Base-by-base conservation (phyloP, 768 basidiomycete genomes). In the Psilocybe sp. region DNA sequence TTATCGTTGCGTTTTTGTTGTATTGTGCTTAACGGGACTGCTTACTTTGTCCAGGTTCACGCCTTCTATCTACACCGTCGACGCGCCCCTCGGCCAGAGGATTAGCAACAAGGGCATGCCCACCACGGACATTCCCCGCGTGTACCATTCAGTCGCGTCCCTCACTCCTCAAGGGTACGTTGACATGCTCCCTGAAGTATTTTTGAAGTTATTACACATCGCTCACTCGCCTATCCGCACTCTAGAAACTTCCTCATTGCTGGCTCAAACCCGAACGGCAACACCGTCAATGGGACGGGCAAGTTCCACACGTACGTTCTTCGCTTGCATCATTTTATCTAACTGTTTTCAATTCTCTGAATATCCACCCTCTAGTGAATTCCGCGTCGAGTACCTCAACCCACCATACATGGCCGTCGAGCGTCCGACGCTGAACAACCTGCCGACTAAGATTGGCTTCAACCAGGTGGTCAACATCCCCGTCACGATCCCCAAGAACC, bases 91-190 rank as follows among this genome's bases (percentile, higher is more conserved):
- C 2, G 83, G 82, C 8, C 47, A 57, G 16, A 66, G 74, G 18
- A 73, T 71, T 64, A 77, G 71, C 60, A 74, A 72, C 53, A 65
- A 66, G 7, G 74, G 72, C 16, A 62, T 77, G 50, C 70, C 73
- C 35, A 62, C 66, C 8, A 66, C 68, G 5, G 49, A 65, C 32
- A 73, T 84, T 54, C 68, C 81, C 36, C 66, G 83, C 15, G 28
- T 85, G 68, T 86, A 85, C 65, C 84, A 86, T 64, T 82, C 81
- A 3, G 69, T 69, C 4, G 80, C 79, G 13, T 78, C 77, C 16
- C 69, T 84, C 51, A 74, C 81, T 8, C 75, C 79, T 16, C 75
- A 57, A 74, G 57, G 80, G 59, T 60, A 51, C 36, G 37, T 11
- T 32, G 14, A 19, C 5, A 12, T 13, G 14, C 15, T 20, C 13